phyloP scores from a whole-genome alignment of 2,329 filamentous ascomycete species.

The Neofusicoccum parvum region DNA sequence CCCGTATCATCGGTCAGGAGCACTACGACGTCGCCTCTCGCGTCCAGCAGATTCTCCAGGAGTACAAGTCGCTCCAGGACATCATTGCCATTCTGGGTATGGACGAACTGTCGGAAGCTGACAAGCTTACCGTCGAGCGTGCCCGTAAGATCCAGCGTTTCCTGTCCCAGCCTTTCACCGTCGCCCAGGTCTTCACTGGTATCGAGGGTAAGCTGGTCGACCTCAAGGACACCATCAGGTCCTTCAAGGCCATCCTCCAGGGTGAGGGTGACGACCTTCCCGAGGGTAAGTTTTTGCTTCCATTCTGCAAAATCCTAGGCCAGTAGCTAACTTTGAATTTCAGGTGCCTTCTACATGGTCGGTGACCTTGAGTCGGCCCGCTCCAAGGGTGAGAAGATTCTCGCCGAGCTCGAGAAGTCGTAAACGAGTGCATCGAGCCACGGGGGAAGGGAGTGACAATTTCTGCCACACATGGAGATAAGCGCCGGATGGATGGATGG shows the following conservation, averaged over 20 bases:
- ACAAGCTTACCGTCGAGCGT: slow-evolving; percentile 99
- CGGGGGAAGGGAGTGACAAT: slow-evolving; percentile 13
- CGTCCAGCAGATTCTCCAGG: slow-evolving; percentile 99
- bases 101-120: slow-evolving; percentile 98
- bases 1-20: slow-evolving; percentile 96
- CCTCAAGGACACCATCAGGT: slow-evolving; percentile 96
- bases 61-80: slow-evolving; percentile 99
- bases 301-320: background rate
- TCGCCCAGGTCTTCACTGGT: slow-evolving; percentile 80
- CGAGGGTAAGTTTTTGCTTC: slow-evolving; percentile 65
- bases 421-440: slow-evolving; percentile 12
- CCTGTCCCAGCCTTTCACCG: slow-evolving; percentile 98
- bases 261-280: slow-evolving; percentile 96
- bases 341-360: slow-evolving; percentile 91
- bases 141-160: slow-evolving; percentile 99
- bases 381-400: slow-evolving; percentile 99
- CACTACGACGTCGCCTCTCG: slow-evolving; percentile 94
- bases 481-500: slow-evolving; percentile 14
- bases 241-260: slow-evolving; percentile 95
- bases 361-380: slow-evolving; percentile 91
- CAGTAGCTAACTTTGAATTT: slow-evolving; percentile 26
- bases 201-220: slow-evolving; percentile 97
- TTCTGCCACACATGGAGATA: slow-evolving; percentile 17
- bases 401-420: slow-evolving; percentile 79
- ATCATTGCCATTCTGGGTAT: slow-evolving; percentile 99